phyloP scores from a whole-genome alignment of 352 stramenopile species.

The Elongisporangium prolatum region DNA sequence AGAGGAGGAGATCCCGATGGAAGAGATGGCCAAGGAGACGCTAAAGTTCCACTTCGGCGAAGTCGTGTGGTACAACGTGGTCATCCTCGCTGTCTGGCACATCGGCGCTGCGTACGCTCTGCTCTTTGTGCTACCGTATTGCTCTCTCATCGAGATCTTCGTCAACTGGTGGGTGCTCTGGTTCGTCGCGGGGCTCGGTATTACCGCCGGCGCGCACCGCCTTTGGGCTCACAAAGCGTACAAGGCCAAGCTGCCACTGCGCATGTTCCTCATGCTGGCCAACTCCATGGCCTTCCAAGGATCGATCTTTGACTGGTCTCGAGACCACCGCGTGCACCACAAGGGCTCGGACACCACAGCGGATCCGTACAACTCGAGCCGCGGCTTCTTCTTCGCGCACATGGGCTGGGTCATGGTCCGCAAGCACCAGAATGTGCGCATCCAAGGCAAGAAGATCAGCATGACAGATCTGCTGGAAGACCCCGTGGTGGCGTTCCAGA shows the following conservation, averaged over 20 bases:
- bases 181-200: slow-evolving; percentile 89
- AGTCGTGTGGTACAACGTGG: slow-evolving; percentile 87
- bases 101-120: slow-evolving; percentile 69
- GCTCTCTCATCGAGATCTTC: slow-evolving; percentile 37
- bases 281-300: slow-evolving; percentile 97
- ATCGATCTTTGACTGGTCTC: slow-evolving; percentile 95
- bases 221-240: slow-evolving; percentile 97
- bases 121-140: slow-evolving; percentile 48
- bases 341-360: slow-evolving; percentile 94
- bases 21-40: neutral
- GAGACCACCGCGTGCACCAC: slow-evolving; percentile 97
- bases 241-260: slow-evolving; percentile 86
- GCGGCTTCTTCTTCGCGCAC: slow-evolving; percentile 97
- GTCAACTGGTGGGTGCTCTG: slow-evolving; percentile 67
- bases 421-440: slow-evolving; percentile 91
- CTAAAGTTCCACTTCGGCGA: slow-evolving; percentile 50
- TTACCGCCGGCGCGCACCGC: slow-evolving; percentile 96
- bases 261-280: slow-evolving; percentile 94
- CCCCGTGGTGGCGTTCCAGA: slow-evolving; percentile 95
- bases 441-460: slow-evolving; percentile 87
- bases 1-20: neutral
- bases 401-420: slow-evolving; percentile 97
- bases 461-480: slow-evolving; percentile 94
- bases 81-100: slow-evolving; percentile 64
- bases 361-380: slow-evolving; percentile 92